These are phyloP conservation scores for Solanum microdontum DNA, from an alignment of 257 asterid genomes.

Conservation along the genomic window DNA sequence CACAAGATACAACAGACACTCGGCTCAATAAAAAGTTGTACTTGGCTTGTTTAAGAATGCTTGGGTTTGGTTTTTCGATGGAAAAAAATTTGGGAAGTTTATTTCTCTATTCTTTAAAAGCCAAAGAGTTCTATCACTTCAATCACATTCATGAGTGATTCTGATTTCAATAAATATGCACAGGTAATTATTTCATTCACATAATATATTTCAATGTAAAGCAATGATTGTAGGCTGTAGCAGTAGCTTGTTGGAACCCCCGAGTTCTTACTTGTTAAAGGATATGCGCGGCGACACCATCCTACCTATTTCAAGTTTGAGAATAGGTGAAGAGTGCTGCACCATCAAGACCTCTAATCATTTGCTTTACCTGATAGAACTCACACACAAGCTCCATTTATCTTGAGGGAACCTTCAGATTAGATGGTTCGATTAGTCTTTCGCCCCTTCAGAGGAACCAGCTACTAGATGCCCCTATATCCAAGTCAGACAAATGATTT, in stretches of 20 bases:
- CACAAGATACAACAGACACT: background rate
- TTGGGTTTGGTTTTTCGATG: background rate
- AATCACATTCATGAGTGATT: background rate
- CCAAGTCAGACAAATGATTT: background rate
- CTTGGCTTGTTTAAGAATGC: background rate
- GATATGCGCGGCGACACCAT: background rate
- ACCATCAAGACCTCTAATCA: background rate
- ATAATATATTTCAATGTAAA: background rate
- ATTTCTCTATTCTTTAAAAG: background rate
- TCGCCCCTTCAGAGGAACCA: background rate
- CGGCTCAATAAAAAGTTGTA: background rate
- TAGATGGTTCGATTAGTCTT: background rate
- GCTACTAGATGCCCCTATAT: background rate
- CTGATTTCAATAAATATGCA: background rate
- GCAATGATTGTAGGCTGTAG: background rate
- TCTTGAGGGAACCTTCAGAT: background rate
- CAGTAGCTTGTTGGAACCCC: background rate
- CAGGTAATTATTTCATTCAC: background rate
- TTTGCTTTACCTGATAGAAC: too few relatives aligned
- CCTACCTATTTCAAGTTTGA: background rate
- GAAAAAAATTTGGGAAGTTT: background rate
- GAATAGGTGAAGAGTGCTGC: background rate
- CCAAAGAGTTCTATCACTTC: background rate
- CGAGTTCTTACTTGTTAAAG: too few relatives aligned
- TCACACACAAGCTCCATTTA: background rate